A percentile compares a stretch with the other conserved stretches of the same genome.
Conservation (phyloP, 331 rosid genomes). For the Acacia pycnantha region DNA sequence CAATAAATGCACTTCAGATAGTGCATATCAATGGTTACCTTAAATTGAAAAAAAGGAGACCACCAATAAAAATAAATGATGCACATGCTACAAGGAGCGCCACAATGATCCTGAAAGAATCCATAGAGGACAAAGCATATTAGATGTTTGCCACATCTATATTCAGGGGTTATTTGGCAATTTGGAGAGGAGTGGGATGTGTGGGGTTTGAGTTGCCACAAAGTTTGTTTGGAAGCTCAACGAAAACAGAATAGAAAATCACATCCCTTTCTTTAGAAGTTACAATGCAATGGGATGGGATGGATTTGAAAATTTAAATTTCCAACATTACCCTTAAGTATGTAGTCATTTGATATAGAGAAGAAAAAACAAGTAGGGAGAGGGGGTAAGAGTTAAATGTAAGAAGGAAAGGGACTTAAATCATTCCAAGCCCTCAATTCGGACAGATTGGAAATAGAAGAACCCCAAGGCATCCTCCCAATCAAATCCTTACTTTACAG, state of each 20-base stretch:
- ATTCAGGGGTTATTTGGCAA: too few species aligned
- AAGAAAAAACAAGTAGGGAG: background rate
- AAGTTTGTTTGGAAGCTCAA: too few species aligned
- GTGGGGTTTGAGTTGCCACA: too few species aligned
- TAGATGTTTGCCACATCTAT: background rate
- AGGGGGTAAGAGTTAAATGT: background rate
- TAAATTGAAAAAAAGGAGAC: slow-evolving; percentile 75
- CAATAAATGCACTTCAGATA: slow-evolving; percentile 20
- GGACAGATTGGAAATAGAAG: too few species aligned
- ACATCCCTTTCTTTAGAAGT: background rate
- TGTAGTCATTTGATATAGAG: background rate
- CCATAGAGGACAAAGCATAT: slow-evolving; percentile 21
- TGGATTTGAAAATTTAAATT: background rate
- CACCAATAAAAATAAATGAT: slow-evolving; percentile 83
- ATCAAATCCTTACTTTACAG: too few species aligned
- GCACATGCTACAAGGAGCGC: slow-evolving; percentile 81
- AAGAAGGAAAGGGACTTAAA: background rate
- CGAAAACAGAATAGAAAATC: too few species aligned
- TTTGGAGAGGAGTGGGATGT: too few species aligned
- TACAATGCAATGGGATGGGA: background rate
- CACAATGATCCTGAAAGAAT: slow-evolving; percentile 69
- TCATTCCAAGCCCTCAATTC: too few species aligned
- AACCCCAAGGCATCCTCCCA: too few species aligned
- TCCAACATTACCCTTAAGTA: background rate
- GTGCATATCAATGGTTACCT: slow-evolving; percentile 54